Percentiles rank a stretch among this genome's conserved stretches.
These are phyloP conservation scores for Tricholomella constricta DNA, from an alignment of 768 basidiomycete species.

Conservation along the genomic window DNA sequence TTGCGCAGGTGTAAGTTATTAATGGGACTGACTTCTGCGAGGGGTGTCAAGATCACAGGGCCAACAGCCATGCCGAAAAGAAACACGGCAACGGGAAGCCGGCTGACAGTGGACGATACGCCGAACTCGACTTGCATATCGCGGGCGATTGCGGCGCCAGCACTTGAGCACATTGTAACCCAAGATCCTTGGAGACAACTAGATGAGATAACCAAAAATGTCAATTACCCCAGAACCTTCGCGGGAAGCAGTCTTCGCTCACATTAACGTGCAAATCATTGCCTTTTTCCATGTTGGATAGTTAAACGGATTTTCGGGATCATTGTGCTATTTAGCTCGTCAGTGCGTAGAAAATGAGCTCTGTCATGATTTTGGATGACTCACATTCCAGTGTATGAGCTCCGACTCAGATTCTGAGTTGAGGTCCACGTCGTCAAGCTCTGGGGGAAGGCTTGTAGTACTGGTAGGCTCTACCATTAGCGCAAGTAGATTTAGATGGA, in stretches of 20 bases:
- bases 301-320: conserved; percentile 23
- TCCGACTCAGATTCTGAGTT: conserved; percentile 12
- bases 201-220: not conserved
- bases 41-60: conserved; percentile 22
- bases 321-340: conserved; percentile 14
- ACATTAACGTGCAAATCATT: conserved; percentile 21
- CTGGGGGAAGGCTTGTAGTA: not conserved
- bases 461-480: not conserved
- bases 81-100: conserved; percentile 22
- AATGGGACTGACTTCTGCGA: conserved; percentile 17
- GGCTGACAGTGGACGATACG: conserved; percentile 15
- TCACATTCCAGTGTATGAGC: conserved; percentile 21
- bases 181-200: conserved; percentile 20
- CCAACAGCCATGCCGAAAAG: conserved; percentile 21
- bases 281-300: conserved; percentile 20
- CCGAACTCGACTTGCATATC: conserved; percentile 20
- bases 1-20: not conserved
- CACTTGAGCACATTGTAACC: conserved; percentile 22
- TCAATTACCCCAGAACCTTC: not conserved
- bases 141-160: conserved; percentile 14
- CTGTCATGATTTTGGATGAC: not conserved
- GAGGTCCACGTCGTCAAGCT: not conserved
- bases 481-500: not conserved
- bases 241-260: not conserved
- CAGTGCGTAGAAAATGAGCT: not conserved